Evolutionary conservation across 768 basidiomycete genomes (phyloP), one percentile per base, ranked within the genome.

Genomic region (Amanita rubescens): DNA sequence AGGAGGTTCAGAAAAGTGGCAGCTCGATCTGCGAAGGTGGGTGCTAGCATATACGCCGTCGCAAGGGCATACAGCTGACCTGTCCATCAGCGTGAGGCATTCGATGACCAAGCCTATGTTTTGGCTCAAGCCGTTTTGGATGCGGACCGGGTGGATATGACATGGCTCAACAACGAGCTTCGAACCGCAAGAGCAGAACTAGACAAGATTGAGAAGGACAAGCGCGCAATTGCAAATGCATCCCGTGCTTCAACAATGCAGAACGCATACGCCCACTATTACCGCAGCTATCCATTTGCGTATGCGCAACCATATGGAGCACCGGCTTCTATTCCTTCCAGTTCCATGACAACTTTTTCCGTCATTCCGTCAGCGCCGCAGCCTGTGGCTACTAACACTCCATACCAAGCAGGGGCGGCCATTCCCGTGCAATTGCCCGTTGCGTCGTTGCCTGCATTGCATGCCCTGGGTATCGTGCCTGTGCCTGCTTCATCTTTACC

Each of bases 371-470:
- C 69, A 33, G 52, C 64, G 34, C 65, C 65, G n/a, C 51, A 62
- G 22, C 58, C 70, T n/a, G 52, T 67, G n/a, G 46, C 66, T 24
- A 60, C 67, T 11, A 58, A 69, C 25, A 57, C 72, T 2, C 69
- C 76, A 25, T 65, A 72, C 51, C 65, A 71, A 48, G 56, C 73
- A 39, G 70, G 61, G 53, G 67, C 71, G 5, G 73, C 75, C 2
- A 78, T 79, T 53, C 86, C 89, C 3, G 82, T 91, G 0, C 82
- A 88, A 55, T 72, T 92, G 30, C 86, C 88, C 15, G 80, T 84
- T 1, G 72, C 80, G 20, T 81, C 83, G 17, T 63, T 86, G 37
- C 78, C 82, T 15, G 73, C 77, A n/a, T 71, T 91, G 9, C 79
- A 85, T 51, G 77, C 81, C 0, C 71, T 90, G 32, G 88, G 87